Evolutionary conservation across 805 yeast species (phyloP).

Genomic region (Torulaspora maleeae): DNA sequence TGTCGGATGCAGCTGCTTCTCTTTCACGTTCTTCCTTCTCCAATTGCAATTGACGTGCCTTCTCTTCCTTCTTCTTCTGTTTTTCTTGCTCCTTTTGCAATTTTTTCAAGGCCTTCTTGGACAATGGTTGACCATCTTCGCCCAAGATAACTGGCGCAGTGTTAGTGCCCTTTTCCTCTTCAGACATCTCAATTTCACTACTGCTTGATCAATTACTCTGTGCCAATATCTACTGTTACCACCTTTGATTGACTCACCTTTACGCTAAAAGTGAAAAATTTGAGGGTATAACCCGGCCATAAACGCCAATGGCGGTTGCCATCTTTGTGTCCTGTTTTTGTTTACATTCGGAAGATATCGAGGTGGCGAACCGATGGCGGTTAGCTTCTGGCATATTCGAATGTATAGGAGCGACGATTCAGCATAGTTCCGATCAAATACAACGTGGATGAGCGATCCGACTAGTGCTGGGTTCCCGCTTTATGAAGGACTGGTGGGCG

Average conservation of each 20-base stretch:
- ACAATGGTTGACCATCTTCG: slow-evolving; percentile 82
- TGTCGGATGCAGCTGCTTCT: slow-evolving; percentile 75
- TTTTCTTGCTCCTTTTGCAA: slow-evolving; percentile 90
- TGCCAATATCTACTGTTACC: not conserved
- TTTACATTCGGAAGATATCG: not conserved
- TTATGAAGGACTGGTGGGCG: slow-evolving; percentile 11
- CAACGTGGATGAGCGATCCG: slow-evolving; percentile 10
- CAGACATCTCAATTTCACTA: not conserved
- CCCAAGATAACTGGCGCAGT: slow-evolving; percentile 41
- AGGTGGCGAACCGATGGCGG: slow-evolving; percentile 3
- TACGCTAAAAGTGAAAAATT: not conserved
- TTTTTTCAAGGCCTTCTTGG: slow-evolving; percentile 93
- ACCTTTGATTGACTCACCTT: not conserved
- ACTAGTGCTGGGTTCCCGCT: slow-evolving; percentile 10
- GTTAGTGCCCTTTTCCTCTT: slow-evolving; percentile 7
- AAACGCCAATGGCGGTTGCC: not conserved
- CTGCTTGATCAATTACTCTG: not conserved
- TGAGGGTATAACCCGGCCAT: slow-evolving; percentile 1
- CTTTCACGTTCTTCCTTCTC: slow-evolving; percentile 74
- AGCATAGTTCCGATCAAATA: not conserved
- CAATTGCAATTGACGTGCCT: slow-evolving; percentile 78
- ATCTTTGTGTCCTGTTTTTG: slow-evolving; percentile 2
- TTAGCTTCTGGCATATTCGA: not conserved
- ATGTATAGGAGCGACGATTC: not conserved
- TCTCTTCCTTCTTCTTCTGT: slow-evolving; percentile 87